phyloP scores from a whole-genome alignment of 306 rosid genomes.

The Vicia villosa region DNA sequence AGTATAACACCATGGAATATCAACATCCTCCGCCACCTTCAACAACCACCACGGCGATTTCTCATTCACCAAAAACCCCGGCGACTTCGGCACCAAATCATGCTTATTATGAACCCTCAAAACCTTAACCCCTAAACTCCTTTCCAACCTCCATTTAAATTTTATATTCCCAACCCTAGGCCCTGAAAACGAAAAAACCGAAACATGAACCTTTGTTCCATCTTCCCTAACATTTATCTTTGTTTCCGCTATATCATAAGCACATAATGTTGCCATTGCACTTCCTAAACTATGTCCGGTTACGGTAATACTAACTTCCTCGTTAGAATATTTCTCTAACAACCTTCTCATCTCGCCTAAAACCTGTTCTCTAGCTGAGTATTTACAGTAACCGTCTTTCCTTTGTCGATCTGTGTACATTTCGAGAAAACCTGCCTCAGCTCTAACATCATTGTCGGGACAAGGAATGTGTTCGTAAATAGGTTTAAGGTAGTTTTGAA shows the following conservation, averaged over 20 bases:
- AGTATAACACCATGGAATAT: conserved; percentile 81
- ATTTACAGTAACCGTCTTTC: conserved; percentile 54
- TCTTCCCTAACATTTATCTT: conserved; percentile 46
- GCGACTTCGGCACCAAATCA: conserved; percentile 75
- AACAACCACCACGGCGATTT: conserved; percentile 45
- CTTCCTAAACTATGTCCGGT: conserved; percentile 85
- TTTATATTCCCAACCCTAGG: conserved; percentile 84
- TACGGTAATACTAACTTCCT: conserved; percentile 69
- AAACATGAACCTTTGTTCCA: conserved; percentile 48
- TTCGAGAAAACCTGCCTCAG: conserved; percentile 75
- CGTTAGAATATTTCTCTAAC: conserved; percentile 43
- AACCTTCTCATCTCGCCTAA: conserved; percentile 55
- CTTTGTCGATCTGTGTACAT: conserved; percentile 63
- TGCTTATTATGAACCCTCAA: conserved; percentile 68
- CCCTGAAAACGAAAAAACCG: conserved; percentile 74
- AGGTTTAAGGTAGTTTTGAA: conserved; percentile 64
- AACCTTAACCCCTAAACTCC: conserved; percentile 60
- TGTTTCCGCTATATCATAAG: conserved; percentile 66
- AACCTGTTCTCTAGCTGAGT: conserved; percentile 79
- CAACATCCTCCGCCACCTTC: conserved; percentile 49
- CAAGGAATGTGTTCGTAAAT: conserved; percentile 50
- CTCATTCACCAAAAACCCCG: conserved; percentile 72
- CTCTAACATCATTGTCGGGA: conserved; percentile 53
- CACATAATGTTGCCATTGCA: conserved; percentile 71
- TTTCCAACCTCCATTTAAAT: conserved; percentile 67